A percentile compares a stretch with the other conserved stretches of the same genome.
phyloP scores from a whole-genome alignment of 306 rosid species.

The Cyamopsis tetragonoloba region DNA sequence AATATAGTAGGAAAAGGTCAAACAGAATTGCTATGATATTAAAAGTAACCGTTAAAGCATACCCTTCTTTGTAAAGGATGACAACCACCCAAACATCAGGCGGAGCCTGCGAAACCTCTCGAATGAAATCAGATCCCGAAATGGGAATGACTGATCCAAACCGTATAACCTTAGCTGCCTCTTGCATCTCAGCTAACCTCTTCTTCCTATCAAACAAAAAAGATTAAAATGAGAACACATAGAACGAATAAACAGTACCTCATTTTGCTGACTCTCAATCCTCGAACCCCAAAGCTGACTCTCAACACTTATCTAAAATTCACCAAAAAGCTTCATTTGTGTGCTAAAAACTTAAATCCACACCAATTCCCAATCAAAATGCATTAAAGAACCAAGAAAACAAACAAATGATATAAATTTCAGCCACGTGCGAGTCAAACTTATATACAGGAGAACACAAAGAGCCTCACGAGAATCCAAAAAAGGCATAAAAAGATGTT shows the following conservation, averaged over 20 bases:
- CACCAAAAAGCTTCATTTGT: too few relatives aligned
- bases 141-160: slow-evolving; percentile 82
- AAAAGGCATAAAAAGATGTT: neutral
- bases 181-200: slow-evolving; percentile 88
- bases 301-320: too few relatives aligned
- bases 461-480: neutral
- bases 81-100: slow-evolving; percentile 99
- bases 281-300: neutral
- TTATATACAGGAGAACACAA: neutral
- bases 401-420: neutral
- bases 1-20: neutral
- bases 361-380: neutral
- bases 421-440: neutral
- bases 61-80: slow-evolving; percentile 92
- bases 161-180: slow-evolving; percentile 68
- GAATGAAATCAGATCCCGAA: slow-evolving; percentile 92
- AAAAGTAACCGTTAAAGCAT: slow-evolving; percentile 11
- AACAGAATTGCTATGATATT: neutral
- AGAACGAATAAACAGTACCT: neutral
- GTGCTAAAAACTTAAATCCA: neutral
- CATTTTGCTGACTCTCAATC: neutral
- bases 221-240: neutral
- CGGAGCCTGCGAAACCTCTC: slow-evolving; percentile 97
- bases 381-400: neutral
- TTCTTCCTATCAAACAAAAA: slow-evolving; percentile 59